A percentile compares a stretch with the other conserved stretches of the same genome.
Conservation (phyloP, 2,329 filamentous ascomycete genomes). For the Mycocentrospora acerina region DNA sequence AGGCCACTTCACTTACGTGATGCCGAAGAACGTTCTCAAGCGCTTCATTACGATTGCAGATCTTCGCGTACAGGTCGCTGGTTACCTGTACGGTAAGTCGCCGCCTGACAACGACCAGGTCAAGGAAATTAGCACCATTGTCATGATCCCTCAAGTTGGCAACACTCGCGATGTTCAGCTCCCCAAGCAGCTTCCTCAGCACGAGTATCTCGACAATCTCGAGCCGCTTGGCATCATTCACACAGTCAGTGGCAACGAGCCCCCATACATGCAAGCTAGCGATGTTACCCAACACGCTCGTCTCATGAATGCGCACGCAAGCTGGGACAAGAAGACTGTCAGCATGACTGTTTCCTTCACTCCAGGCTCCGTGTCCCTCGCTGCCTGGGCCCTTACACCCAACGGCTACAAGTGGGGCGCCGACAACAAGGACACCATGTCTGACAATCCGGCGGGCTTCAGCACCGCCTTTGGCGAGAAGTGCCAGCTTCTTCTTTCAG, state of each 20-base stretch:
- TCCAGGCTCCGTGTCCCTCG: constrained; percentile 90
- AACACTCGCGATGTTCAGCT: constrained; percentile 89
- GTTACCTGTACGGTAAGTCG: constrained; percentile 90
- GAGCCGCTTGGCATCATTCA: constrained; percentile 95
- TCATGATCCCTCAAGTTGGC: constrained; percentile 96
- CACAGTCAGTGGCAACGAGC: constrained; percentile 90
- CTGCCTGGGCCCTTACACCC: constrained; percentile 90
- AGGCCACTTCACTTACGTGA: constrained; percentile 88
- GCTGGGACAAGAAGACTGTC: constrained; percentile 86
- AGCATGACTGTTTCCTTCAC: constrained; percentile 97
- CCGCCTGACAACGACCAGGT: constrained; percentile 94
- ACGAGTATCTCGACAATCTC: constrained; percentile 82
- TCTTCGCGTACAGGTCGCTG: constrained; percentile 92
- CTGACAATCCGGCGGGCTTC: constrained; percentile 93
- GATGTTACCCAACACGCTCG: constrained; percentile 94
- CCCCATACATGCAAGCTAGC: constrained; percentile 91
- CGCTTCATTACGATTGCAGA: constrained; percentile 98
- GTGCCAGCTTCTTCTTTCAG: constrained; percentile 87
- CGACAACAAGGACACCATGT: constrained; percentile 89
- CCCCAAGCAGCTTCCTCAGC: constrained; percentile 84
- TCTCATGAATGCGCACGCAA: constrained; percentile 78
- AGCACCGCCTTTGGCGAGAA: constrained; percentile 91
- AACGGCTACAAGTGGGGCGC: constrained; percentile 95
- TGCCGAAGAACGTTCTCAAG: constrained; percentile 98
- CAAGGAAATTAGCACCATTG: constrained; percentile 95